Conservation (phyloP, 1,284 basidiomycete species). For the Fomes fomentarius region DNA sequence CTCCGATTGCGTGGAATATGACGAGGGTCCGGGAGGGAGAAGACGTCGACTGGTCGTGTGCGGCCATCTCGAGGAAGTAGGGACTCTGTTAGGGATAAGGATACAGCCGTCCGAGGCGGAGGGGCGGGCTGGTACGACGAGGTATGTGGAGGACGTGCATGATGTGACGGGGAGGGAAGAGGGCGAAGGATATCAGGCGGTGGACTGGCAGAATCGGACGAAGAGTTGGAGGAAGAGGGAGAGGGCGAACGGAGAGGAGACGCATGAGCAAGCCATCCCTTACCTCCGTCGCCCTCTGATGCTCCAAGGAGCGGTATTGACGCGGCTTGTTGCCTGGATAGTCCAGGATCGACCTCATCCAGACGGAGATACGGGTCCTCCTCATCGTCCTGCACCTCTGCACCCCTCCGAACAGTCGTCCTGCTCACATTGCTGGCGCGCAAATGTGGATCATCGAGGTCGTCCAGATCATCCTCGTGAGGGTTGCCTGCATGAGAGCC, state of each 20-base stretch:
- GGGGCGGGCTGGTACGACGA: constrained; percentile 35
- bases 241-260: constrained; percentile 53
- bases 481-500: constrained; percentile 58
- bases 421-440: constrained; percentile 44
- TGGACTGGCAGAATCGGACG: constrained; percentile 46
- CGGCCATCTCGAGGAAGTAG: constrained; percentile 70
- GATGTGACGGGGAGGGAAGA: constrained; percentile 31
- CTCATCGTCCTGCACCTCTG: constrained; percentile 47
- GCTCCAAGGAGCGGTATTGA: constrained; percentile 54
- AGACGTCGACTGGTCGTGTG: constrained; percentile 63
- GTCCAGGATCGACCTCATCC: constrained; percentile 53
- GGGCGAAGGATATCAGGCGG: constrained; percentile 41
- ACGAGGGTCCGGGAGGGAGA: constrained; percentile 74
- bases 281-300: constrained; percentile 41
- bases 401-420: constrained; percentile 31
- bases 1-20: constrained; percentile 60
- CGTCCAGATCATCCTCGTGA: constrained; percentile 60
- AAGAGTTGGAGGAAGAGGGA: constrained; percentile 48
- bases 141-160: constrained; percentile 24
- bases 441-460: constrained; percentile 74
- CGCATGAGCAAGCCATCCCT: constrained; percentile 76
- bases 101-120: constrained; percentile 42
- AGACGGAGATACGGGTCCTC: constrained; percentile 78
- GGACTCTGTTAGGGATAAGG: constrained; percentile 72
- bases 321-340: constrained; percentile 46